Evolutionary conservation across 2,329 filamentous ascomycete genomes (phyloP).

Genomic region (Fusarium hostae): DNA sequence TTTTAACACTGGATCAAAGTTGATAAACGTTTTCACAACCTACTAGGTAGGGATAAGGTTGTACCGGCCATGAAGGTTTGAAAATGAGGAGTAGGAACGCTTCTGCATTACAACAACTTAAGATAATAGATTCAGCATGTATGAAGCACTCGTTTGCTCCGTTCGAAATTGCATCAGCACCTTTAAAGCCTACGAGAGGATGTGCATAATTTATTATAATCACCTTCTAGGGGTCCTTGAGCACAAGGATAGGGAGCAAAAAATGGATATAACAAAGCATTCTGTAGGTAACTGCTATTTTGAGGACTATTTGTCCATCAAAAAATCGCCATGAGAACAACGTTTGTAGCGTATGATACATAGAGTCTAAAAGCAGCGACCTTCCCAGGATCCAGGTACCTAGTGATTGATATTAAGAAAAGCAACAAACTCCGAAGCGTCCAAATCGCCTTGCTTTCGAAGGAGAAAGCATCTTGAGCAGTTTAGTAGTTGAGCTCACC

Average conservation of each 20-base stretch:
- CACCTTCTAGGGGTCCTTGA: background rate
- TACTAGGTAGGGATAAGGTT: background rate
- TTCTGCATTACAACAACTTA: background rate
- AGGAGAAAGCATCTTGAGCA: background rate
- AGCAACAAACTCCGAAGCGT: slow-evolving; percentile 31
- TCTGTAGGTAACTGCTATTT: slow-evolving; percentile 6
- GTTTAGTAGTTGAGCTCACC: slow-evolving; percentile 89
- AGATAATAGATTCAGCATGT: background rate
- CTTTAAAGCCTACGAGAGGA: too few relatives aligned
- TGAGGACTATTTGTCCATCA: slow-evolving; percentile 1
- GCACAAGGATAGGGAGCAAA: background rate
- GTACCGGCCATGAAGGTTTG: background rate
- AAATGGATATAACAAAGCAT: background rate
- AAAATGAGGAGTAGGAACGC: background rate
- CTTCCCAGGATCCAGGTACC: slow-evolving; percentile 16
- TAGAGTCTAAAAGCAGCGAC: slow-evolving; percentile 14
- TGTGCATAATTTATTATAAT: background rate
- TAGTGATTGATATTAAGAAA: slow-evolving; percentile 26
- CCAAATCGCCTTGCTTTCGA: slow-evolving; percentile 2
- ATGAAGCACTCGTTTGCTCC: background rate
- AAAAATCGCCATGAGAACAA: slow-evolving; percentile 5
- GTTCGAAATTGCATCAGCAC: background rate
- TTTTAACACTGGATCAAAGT: background rate
- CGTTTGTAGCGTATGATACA: slow-evolving; percentile 40
- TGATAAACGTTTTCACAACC: background rate